Conservation (phyloP, 2,329 filamentous ascomycete species). For the Pseudogymnoascus sp. region DNA sequence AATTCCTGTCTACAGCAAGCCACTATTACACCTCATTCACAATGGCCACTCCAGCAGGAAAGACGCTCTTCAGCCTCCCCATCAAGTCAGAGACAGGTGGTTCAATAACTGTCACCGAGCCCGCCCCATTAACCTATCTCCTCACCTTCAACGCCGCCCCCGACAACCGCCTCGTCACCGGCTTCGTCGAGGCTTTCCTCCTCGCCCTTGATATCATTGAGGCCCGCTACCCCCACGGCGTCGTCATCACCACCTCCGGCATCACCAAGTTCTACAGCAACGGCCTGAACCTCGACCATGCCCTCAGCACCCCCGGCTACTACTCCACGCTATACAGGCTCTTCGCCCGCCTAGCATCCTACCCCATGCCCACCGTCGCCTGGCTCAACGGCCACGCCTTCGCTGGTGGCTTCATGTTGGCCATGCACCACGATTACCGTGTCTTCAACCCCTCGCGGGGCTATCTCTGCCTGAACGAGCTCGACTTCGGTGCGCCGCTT, state of each 20-base stretch:
- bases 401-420: conserved; percentile 71
- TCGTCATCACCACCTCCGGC: conserved; percentile 66
- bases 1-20: background rate
- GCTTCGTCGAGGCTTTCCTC: conserved; percentile 58
- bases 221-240: conserved; percentile 53
- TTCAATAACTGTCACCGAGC: conserved; percentile 53
- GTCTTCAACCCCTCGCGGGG: conserved; percentile 62
- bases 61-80: conserved; percentile 50
- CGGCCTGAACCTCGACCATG: conserved; percentile 67
- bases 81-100: conserved; percentile 43
- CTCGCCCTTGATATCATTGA: conserved; percentile 69
- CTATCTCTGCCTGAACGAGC: conserved; percentile 73
- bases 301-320: conserved; percentile 51
- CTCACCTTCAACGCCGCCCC: conserved; percentile 62
- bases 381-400: conserved; percentile 74
- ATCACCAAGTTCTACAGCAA: conserved; percentile 77
- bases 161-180: conserved; percentile 66
- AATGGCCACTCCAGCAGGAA: conserved; percentile 15
- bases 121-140: conserved; percentile 55
- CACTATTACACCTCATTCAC: conserved; percentile 7
- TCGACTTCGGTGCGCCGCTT: conserved; percentile 70
- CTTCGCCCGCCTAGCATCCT: conserved; percentile 54
- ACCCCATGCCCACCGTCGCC: conserved; percentile 76
- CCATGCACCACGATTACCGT: conserved; percentile 77
- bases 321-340: conserved; percentile 54